Conservation (phyloP, 192 early-diverging fungal species). For the Umbelopsis isabellina region DNA sequence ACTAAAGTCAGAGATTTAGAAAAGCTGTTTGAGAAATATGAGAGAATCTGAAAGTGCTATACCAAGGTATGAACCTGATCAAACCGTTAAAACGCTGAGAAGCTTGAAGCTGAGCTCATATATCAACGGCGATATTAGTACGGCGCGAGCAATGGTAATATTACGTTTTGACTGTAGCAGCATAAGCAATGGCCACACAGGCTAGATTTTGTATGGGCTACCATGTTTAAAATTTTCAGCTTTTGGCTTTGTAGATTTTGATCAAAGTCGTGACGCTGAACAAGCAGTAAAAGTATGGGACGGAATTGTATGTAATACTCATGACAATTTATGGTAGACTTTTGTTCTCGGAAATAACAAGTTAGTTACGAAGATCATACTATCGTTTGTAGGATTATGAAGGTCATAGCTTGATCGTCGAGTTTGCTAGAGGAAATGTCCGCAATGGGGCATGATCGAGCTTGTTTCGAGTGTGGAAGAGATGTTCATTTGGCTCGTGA, state of each 20-base stretch:
- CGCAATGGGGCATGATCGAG: conserved; percentile 18
- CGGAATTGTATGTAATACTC: conserved; percentile 26
- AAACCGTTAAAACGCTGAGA: neutral
- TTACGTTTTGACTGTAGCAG: neutral
- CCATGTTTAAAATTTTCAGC: conserved; percentile 24
- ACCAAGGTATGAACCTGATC: conserved; percentile 20
- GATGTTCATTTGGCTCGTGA: conserved; percentile 27
- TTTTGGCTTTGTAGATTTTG: conserved; percentile 50
- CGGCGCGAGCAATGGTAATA: neutral
- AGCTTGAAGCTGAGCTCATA: too few relatives aligned
- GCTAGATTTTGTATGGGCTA: conserved; percentile 1
- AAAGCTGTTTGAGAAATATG: conserved; percentile 55
- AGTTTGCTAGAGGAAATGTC: conserved; percentile 26
- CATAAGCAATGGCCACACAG: conserved; percentile 25
- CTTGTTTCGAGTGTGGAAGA: conserved; percentile 30
- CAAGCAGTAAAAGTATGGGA: conserved; percentile 36
- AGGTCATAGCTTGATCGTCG: conserved; percentile 31
- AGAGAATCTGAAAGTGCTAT: conserved; percentile 43
- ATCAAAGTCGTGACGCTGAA: conserved; percentile 50
- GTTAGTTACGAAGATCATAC: neutral
- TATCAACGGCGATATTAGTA: too few relatives aligned
- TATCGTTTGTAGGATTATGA: conserved; percentile 18
- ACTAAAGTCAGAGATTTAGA: conserved; percentile 43
- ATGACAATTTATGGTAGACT: neutral
- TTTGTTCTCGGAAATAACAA: neutral